phyloP scores from a whole-genome alignment of 2,329 filamentous ascomycete species.

The Monosporascus sp. region DNA sequence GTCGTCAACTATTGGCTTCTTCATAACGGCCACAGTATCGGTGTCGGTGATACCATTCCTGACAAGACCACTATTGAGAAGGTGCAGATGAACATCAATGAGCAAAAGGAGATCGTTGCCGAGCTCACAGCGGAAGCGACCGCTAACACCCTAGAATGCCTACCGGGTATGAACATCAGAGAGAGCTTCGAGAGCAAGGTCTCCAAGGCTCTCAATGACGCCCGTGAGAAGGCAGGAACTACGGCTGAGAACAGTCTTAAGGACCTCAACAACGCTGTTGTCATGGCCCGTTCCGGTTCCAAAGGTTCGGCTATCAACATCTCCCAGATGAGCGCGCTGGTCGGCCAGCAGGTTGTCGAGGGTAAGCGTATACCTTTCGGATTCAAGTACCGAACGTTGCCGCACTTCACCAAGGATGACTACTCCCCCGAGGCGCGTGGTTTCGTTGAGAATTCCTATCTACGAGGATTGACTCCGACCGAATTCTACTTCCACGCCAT shows the following conservation, averaged over 20 bases:
- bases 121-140: constrained; percentile 73
- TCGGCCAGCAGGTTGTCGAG: constrained; percentile 97
- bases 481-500: constrained; percentile 99
- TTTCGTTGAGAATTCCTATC: constrained; percentile 97
- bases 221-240: constrained; percentile 93
- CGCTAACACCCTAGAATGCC: constrained; percentile 79
- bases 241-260: constrained; percentile 89
- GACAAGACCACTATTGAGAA: constrained; percentile 77
- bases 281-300: constrained; percentile 93
- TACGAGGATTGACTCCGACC: constrained; percentile 87
- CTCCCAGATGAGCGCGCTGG: constrained; percentile 97
- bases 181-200: constrained; percentile 98
- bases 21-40: constrained; percentile 94
- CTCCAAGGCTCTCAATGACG: constrained; percentile 86
- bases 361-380: constrained; percentile 98
- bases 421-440: constrained; percentile 96
- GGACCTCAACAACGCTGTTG: constrained; percentile 92
- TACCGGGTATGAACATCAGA: constrained; percentile 97
- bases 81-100: constrained; percentile 76
- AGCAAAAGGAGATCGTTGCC: constrained; percentile 76
- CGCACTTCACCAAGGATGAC: constrained; percentile 98
- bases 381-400: constrained; percentile 95
- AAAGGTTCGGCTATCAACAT: constrained; percentile 99
- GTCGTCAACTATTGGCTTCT: constrained; percentile 97
- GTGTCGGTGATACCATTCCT: constrained; percentile 96